Percentiles rank a stretch among this genome's conserved stretches.
phyloP scores from a whole-genome alignment of 352 stramenopile genomes.

The Pythium dissotocum region DNA sequence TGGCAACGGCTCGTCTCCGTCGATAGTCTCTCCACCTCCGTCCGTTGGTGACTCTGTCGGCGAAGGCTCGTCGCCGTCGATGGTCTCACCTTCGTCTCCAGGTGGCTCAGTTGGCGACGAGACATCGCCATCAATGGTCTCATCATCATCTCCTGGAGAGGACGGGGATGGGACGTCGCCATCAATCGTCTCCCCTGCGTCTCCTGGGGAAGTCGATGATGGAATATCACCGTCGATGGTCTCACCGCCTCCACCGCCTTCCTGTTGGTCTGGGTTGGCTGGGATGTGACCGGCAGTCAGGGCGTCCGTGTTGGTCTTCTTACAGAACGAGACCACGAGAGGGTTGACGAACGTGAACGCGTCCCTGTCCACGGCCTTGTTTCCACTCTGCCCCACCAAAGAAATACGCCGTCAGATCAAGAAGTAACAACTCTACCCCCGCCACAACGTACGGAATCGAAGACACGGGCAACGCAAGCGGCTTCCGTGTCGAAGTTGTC shows the following conservation, averaged over 20 bases:
- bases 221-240: neutral
- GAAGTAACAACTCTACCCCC: neutral
- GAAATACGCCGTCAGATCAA: neutral
- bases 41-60: neutral
- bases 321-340: slow-evolving; percentile 21
- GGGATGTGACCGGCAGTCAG: neutral
- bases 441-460: slow-evolving; percentile 4
- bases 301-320: neutral
- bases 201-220: neutral
- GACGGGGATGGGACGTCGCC: neutral
- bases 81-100: no score
- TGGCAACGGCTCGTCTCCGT: slow-evolving; percentile 1
- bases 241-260: neutral
- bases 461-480: slow-evolving; percentile 20
- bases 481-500: slow-evolving; percentile 19
- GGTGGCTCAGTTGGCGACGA: neutral
- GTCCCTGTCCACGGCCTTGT: slow-evolving; percentile 6
- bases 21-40: neutral
- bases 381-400: slow-evolving; percentile 14
- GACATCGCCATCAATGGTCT: neutral
- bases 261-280: neutral
- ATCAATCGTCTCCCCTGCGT: neutral
- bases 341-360: slow-evolving; percentile 26
- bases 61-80: no score
- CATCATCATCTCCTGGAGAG: neutral